Percentiles rank a stretch among this genome's conserved stretches.
phyloP scores from a whole-genome alignment of 495 filamentous ascomycete genomes.

The Penicillium salamii region DNA sequence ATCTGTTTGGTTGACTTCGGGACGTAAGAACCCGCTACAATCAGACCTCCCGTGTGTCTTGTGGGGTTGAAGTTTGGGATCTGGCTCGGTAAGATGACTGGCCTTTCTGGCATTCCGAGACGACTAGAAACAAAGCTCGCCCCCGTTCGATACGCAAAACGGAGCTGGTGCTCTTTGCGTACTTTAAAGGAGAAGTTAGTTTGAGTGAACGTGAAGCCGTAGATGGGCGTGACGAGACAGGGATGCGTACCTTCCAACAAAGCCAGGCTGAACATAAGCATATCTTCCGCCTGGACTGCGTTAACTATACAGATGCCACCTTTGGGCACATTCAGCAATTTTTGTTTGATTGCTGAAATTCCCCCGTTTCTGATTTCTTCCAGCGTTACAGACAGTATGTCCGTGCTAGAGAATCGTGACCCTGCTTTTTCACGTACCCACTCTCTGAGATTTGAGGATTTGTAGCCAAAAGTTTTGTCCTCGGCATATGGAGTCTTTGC shows the following conservation, averaged over 20 bases:
- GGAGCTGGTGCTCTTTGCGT: not conserved
- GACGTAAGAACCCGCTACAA: not conserved
- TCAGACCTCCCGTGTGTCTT: not conserved
- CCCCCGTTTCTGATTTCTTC: not conserved
- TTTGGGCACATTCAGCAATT: not conserved
- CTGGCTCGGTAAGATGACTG: not conserved
- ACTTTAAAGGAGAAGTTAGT: not conserved
- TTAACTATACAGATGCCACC: not conserved
- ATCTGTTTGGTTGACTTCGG: not conserved
- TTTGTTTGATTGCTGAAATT: not conserved
- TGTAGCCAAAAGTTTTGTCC: constrained; percentile 1
- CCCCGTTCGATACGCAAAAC: not conserved
- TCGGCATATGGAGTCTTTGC: not conserved
- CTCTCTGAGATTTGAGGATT: constrained; percentile 1
- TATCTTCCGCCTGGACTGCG: not conserved
- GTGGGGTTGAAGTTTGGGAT: not conserved
- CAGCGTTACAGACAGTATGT: not conserved
- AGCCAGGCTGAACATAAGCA: not conserved
- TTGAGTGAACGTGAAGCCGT: not conserved
- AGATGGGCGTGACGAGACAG: not conserved
- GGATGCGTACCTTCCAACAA: constrained; percentile 1
- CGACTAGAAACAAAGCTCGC: not conserved
- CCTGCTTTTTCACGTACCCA: not conserved
- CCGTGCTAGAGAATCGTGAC: not conserved
- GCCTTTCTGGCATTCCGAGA: not conserved